These are phyloP conservation scores for Lantana camara DNA, from an alignment of 257 asterid species.

Conservation along the genomic window DNA sequence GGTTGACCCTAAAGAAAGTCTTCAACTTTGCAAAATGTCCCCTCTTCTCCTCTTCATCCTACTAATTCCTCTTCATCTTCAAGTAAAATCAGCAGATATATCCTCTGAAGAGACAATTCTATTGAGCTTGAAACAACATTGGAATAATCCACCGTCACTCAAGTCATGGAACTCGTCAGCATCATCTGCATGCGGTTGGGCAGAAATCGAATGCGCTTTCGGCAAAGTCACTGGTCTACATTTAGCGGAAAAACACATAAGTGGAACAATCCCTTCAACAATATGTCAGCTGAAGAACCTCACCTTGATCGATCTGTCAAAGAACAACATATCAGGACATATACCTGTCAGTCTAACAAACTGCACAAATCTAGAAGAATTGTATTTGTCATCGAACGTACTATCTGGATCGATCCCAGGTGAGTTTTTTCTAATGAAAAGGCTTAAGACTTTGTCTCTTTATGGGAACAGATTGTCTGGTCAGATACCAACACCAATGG, in stretches of 20 bases:
- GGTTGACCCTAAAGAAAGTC: constrained; percentile 8
- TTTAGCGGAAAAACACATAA: constrained; percentile 14
- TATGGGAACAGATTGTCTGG: constrained; percentile 30
- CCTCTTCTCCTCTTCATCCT: constrained; percentile 26
- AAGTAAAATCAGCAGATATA: constrained; percentile 34
- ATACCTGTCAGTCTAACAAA: constrained; percentile 22
- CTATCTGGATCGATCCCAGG: constrained; percentile 37
- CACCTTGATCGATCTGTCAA: constrained; percentile 8
- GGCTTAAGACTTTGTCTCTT: background rate
- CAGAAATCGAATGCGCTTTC: constrained; percentile 25
- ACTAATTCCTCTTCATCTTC: constrained; percentile 22
- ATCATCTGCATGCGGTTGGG: constrained; percentile 32
- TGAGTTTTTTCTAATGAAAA: constrained; percentile 31
- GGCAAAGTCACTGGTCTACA: constrained; percentile 26
- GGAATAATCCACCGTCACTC: constrained; percentile 44
- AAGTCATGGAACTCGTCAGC: constrained; percentile 41
- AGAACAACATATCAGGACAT: constrained; percentile 27
- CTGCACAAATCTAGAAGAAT: constrained; percentile 18
- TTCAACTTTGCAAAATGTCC: constrained; percentile 6
- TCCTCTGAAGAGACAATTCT: constrained; percentile 30
- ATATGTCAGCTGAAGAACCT: constrained; percentile 31
- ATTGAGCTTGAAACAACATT: constrained; percentile 43
- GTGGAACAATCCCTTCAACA: constrained; percentile 36
- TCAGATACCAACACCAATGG: constrained; percentile 24
- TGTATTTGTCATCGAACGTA: constrained; percentile 33